Evolutionary conservation across 2,329 filamentous ascomycete species (phyloP).

Genomic region (Cyphellophora europaea): DNA sequence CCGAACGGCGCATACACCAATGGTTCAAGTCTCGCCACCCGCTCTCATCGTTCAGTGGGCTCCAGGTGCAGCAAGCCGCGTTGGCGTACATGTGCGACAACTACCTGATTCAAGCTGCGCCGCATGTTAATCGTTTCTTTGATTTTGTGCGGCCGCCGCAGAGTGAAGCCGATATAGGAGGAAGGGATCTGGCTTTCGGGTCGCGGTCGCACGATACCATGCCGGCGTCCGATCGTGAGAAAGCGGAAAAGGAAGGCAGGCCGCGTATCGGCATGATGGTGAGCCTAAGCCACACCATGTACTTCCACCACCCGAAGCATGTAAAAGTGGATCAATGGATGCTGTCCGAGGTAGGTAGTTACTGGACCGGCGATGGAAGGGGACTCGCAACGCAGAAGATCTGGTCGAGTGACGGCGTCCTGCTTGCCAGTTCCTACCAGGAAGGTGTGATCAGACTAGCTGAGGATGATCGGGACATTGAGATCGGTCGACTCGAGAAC

Average conservation of each 20-base stretch:
- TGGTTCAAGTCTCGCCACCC: too few relatives aligned
- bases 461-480: too few relatives aligned
- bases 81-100: too few relatives aligned
- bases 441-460: conserved; percentile 36
- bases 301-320: conserved; percentile 36
- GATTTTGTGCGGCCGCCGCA: too few relatives aligned
- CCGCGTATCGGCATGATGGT: conserved; percentile 37
- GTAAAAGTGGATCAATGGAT: conserved; percentile 41
- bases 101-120: too few relatives aligned
- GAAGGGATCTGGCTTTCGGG: not conserved
- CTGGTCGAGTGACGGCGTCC: conserved; percentile 34
- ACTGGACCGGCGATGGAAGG: conserved; percentile 39
- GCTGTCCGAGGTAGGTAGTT: conserved; percentile 36
- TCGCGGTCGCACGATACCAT: not conserved
- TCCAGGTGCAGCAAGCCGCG: too few relatives aligned
- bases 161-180: conserved; percentile 1
- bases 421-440: conserved; percentile 39
- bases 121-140: too few relatives aligned
- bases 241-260: not conserved
- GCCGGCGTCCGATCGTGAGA: not conserved
- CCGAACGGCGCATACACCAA: too few relatives aligned
- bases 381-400: conserved; percentile 37
- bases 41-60: too few relatives aligned
- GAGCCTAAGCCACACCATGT: conserved; percentile 39
- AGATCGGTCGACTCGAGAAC: too few relatives aligned